Evolutionary conservation across 306 rosid species (phyloP).

Genomic region (Prunus salicina): DNA sequence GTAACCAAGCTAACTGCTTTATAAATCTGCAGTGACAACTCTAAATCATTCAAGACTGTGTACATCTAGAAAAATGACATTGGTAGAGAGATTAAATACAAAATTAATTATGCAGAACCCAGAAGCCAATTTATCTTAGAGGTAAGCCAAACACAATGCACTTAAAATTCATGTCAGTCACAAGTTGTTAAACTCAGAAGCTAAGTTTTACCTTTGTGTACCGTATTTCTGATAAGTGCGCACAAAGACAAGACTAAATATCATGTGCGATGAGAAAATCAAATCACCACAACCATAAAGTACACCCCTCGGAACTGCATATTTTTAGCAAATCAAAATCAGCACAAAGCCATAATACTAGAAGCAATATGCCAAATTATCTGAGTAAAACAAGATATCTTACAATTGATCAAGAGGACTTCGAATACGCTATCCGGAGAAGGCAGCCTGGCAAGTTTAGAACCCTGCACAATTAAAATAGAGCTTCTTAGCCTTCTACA

Average conservation of each 20-base stretch:
- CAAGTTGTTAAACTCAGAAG: not conserved
- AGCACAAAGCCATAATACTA: slow-evolving; percentile 12
- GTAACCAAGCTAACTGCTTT: slow-evolving; percentile 86
- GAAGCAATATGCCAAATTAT: slow-evolving; percentile 11
- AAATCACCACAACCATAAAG: slow-evolving; percentile 96
- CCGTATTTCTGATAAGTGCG: slow-evolving; percentile 91
- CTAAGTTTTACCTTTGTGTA: slow-evolving; percentile 51
- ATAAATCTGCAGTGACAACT: slow-evolving; percentile 43
- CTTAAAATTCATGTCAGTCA: not conserved
- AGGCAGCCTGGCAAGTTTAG: slow-evolving; percentile 82
- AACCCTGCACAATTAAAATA: slow-evolving; percentile 55
- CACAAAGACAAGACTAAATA: slow-evolving; percentile 82
- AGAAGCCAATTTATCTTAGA: not conserved
- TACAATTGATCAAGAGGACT: slow-evolving; percentile 80
- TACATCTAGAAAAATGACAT: not conserved
- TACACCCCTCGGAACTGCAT: slow-evolving; percentile 86
- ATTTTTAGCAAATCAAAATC: slow-evolving; percentile 22
- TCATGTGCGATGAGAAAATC: slow-evolving; percentile 98
- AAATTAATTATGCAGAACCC: not conserved
- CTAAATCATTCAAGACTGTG: slow-evolving; percentile 2
- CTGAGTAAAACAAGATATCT: slow-evolving; percentile 15
- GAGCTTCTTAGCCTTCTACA: not conserved
- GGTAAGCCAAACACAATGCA: not conserved
- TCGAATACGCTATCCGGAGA: slow-evolving; percentile 64
- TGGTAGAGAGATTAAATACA: not conserved